Conservation (phyloP, 257 asterid genomes). For the Nemophila menziesii region DNA sequence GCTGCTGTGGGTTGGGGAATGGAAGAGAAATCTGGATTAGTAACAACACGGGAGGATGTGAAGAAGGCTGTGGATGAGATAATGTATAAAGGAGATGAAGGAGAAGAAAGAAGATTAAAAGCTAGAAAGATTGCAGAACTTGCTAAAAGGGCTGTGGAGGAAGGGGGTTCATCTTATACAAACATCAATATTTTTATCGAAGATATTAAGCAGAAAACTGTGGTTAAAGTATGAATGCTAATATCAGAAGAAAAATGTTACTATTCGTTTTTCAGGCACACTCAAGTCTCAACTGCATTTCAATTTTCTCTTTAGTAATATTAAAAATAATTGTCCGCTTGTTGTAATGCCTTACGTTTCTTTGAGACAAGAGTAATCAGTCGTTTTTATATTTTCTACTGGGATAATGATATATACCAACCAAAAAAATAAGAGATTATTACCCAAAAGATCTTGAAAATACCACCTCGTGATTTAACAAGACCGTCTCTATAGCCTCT, state of each 20-base stretch:
- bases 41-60: slow-evolving; percentile 34
- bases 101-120: slow-evolving; percentile 25
- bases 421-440: too few relatives aligned
- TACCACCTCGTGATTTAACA: too few relatives aligned
- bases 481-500: too few relatives aligned
- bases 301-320: too few relatives aligned
- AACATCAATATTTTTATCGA: slow-evolving; percentile 29
- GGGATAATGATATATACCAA: too few relatives aligned
- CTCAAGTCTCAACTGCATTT: too few relatives aligned
- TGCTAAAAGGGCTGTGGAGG: slow-evolving; percentile 31
- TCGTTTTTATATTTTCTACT: too few relatives aligned
- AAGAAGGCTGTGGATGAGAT: slow-evolving; percentile 25
- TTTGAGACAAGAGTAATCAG: too few relatives aligned
- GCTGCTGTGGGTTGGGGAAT: slow-evolving; percentile 71
- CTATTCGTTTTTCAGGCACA: too few relatives aligned
- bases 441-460: too few relatives aligned
- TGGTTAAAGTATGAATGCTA: background rate
- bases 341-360: too few relatives aligned
- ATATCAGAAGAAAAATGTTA: background rate
- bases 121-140: slow-evolving; percentile 22
- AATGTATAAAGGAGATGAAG: slow-evolving; percentile 38
- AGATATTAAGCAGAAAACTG: slow-evolving; percentile 18
- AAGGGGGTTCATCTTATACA: slow-evolving; percentile 39
- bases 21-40: slow-evolving; percentile 50
- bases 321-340: too few relatives aligned